Percentiles rank a stretch among this genome's conserved stretches.
phyloP scores from a whole-genome alignment of 371 early-diverging fungal genomes.

The Apophysomyces variabilis region DNA sequence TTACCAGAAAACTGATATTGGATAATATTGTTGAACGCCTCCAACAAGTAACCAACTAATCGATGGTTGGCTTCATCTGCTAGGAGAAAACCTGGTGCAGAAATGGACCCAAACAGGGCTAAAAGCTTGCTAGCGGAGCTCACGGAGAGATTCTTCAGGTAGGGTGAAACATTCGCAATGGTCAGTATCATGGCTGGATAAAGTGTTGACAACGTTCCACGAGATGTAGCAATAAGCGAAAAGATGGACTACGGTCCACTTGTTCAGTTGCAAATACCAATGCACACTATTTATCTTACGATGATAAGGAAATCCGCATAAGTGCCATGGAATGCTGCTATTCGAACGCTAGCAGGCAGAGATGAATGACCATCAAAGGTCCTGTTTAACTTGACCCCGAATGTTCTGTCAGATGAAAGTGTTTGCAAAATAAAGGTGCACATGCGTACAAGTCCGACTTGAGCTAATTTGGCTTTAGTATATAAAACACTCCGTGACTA shows the following conservation, averaged over 20 bases:
- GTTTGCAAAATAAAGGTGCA: conserved; percentile 84
- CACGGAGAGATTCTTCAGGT: conserved; percentile 73
- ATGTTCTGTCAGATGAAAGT: conserved; percentile 78
- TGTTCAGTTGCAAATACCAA: neutral
- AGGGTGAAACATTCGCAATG: conserved; percentile 84
- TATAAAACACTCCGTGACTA: conserved; percentile 14
- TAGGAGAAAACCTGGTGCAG: conserved; percentile 82
- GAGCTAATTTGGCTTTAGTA: conserved; percentile 46
- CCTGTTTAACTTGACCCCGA: conserved; percentile 78
- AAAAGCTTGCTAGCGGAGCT: conserved; percentile 76
- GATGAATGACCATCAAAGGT: conserved; percentile 71
- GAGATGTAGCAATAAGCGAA: conserved; percentile 75
- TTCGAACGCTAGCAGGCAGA: conserved; percentile 65
- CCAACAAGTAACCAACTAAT: conserved; percentile 72
- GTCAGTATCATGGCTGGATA: conserved; percentile 79
- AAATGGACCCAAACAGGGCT: conserved; percentile 74
- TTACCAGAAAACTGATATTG: conserved; percentile 77
- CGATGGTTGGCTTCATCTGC: conserved; percentile 78
- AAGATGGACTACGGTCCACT: conserved; percentile 63
- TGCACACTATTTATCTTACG: conserved; percentile 34
- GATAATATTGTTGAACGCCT: conserved; percentile 79
- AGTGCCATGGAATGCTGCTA: conserved; percentile 77
- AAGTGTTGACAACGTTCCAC: conserved; percentile 65
- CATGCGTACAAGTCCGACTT: conserved; percentile 79
- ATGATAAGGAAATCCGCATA: conserved; percentile 86